Evolutionary conservation across 176 grass and related monocot species (phyloP), one percentile per base, ranked within the genome.

Genomic region (Rhynchospora pubera): DNA sequence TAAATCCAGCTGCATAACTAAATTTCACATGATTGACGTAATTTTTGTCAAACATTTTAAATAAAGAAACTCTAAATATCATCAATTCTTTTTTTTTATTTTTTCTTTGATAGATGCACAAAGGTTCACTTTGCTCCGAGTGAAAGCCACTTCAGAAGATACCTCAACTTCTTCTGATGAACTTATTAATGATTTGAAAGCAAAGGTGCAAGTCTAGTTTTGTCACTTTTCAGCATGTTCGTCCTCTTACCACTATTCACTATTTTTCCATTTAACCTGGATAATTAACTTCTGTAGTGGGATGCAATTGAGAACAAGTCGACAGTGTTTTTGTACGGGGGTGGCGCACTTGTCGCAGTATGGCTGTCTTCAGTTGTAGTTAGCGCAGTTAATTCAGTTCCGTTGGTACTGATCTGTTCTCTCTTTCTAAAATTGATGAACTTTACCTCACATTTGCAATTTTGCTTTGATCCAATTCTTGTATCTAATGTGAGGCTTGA

Each of bases 301-400:
- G 92, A 99, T 61, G 87, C 85, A 18, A 65, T 99, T 44, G 96
- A 99, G 84, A 90, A 99, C 79, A 99, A 99, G 87, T 93, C 96
- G 50, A 95, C 96, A 24, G 89, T 89, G n/a, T 82, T 99, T 67
- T 85, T 99, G 79, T 99, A 99, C 79, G 91, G 96, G 23, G 92
- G 96, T 23, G 92, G 96, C 21, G 92, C 92, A 57, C 3, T 99
- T 77, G 77, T 99, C 22, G 92, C 92, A 3, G 81, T 95, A 47
- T 99, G 96, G 96, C 79, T 99, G 45, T 93, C 96, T 62, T 91
- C 89, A 15, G 85, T 99, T 44, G 80, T 99, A 83, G 92, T 99
- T 47, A 91, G 91, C 14, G 92, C 92, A 73, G 84, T 99, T 83
- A 93, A 99, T 82, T 87, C 92, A n/a, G 96, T 99, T 62, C 96